Evolutionary conservation across 371 early-diverging fungal species (phyloP).

Genomic region (Mortierella sp.): DNA sequence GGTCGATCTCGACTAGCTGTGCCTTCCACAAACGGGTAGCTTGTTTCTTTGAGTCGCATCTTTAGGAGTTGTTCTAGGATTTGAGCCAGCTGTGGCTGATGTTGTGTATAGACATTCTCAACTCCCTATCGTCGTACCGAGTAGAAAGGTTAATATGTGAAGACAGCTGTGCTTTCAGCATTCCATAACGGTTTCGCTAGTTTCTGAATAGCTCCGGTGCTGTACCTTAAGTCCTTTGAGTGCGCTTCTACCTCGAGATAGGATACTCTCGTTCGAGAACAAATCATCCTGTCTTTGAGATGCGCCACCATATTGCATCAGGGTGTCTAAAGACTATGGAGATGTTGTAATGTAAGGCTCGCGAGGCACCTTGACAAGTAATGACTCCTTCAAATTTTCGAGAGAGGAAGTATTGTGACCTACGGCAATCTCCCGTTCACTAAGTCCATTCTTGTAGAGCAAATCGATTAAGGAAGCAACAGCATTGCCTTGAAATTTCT

Average conservation of each 20-base stretch:
- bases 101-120: conserved; percentile 98
- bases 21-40: conserved; percentile 82
- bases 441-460: conserved; percentile 76
- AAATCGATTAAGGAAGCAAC: conserved; percentile 74
- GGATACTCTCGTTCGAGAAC: conserved; percentile 86
- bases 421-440: conserved; percentile 79
- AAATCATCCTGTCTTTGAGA: conserved; percentile 91
- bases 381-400: neutral
- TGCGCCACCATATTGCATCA: conserved; percentile 85
- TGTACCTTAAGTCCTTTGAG: conserved; percentile 86
- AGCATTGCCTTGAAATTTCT: conserved; percentile 80
- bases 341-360: neutral
- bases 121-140: conserved; percentile 73
- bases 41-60: conserved; percentile 81
- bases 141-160: too few species aligned
- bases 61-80: conserved; percentile 84
- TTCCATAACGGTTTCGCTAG: too few species aligned
- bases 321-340: conserved; percentile 71
- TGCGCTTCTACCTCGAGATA: conserved; percentile 84
- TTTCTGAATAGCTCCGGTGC: too few species aligned
- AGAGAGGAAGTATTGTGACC: conserved; percentile 21
- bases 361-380: too few species aligned
- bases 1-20: conserved; percentile 78
- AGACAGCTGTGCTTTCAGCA: too few species aligned
- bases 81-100: conserved; percentile 86